Evolutionary conservation across 2,329 filamentous ascomycete genomes (phyloP), one percentile per base, ranked within the genome.

Genomic region (Leptographium lundbergii): DNA sequence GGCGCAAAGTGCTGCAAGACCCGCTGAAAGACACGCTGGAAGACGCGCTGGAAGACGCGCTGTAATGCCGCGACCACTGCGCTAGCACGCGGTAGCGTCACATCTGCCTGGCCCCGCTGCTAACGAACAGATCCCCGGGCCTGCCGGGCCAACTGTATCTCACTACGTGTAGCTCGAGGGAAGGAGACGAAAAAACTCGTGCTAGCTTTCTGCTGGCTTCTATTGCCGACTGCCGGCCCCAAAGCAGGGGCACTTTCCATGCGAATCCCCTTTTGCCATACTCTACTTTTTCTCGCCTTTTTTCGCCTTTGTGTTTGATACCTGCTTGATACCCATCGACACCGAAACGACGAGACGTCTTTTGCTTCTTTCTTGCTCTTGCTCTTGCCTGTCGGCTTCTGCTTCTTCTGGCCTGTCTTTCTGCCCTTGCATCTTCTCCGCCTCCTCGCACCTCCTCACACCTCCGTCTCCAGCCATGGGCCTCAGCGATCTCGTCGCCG

Each of bases 401-500:
- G 17, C 6, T 56, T 34, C 13, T 34, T 34, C 32, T 9, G 9
- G 32, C 32, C 32, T 9, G 2, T 25, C 13, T 13, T 17, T 56
- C 36, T 55, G n/a, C 6, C 6, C 19, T n/a, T 24, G 4, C 17
- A 10, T 19, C 39, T 7, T 36, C 19, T 50, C 29, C 10, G 34
- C 55, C 6, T 29, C n/a, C n/a, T 53, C n/a, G n/a, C n/a, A 27
- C 39, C 2, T 19, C 54, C 24, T 48, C n/a, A 2, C 22, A 24
- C 39, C 27, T 13, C 56, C 11, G 1, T 47, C 51, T 13, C n/a
- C 24, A 7, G 56, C 36, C 57, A 71, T 69, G 68, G 64, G 63
- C 60, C 25, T 71, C 57, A 32, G 60, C 61, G 65, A 68, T 58
- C 45, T 69, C 55, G 60, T 63, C 47, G 47, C 65, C 34, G 59